A percentile compares a stretch with the other conserved stretches of the same genome.
Evolutionary conservation across 1,284 basidiomycete species (phyloP).

Genomic region (Cystobasidium sp.): DNA sequence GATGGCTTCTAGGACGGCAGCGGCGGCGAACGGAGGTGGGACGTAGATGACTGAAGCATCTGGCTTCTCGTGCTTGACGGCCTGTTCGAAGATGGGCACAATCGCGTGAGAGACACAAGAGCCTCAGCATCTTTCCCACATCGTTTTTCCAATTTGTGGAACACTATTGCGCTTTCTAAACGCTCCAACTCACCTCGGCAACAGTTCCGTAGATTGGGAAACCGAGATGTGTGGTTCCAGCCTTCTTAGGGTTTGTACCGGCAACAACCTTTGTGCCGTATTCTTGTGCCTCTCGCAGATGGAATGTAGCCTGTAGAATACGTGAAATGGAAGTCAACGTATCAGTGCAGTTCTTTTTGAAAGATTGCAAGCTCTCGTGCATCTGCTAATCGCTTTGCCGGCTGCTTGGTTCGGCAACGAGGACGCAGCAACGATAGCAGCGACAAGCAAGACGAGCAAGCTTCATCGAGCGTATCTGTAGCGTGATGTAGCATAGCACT

Average conservation of each 20-base stretch:
- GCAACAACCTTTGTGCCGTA: constrained; percentile 87
- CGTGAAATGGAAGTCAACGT: too few species aligned
- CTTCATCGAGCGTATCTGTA: too few species aligned
- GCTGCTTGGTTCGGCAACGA: neutral
- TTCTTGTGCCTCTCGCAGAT: constrained; percentile 88
- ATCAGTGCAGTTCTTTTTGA: constrained; percentile 6
- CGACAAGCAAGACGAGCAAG: too few species aligned
- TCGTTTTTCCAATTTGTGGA: neutral
- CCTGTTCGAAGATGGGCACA: constrained; percentile 60
- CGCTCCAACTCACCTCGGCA: constrained; percentile 67
- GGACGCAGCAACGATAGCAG: too few species aligned
- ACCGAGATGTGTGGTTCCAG: constrained; percentile 91
- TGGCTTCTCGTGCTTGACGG: constrained; percentile 78
- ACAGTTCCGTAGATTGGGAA: constrained; percentile 94
- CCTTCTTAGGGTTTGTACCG: constrained; percentile 97
- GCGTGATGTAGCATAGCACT: too few species aligned
- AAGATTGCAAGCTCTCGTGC: too few species aligned
- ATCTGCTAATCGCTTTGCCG: neutral
- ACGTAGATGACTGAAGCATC: constrained; percentile 96
- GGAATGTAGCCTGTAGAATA: constrained; percentile 88
- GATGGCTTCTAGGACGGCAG: constrained; percentile 96
- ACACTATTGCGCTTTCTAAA: neutral
- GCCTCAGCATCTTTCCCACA: neutral
- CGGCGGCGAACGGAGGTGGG: constrained; percentile 86
- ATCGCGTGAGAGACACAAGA: neutral